Base-by-base conservation (phyloP, 2,329 filamentous ascomycete species). In the Fusarium bactridioides region DNA sequence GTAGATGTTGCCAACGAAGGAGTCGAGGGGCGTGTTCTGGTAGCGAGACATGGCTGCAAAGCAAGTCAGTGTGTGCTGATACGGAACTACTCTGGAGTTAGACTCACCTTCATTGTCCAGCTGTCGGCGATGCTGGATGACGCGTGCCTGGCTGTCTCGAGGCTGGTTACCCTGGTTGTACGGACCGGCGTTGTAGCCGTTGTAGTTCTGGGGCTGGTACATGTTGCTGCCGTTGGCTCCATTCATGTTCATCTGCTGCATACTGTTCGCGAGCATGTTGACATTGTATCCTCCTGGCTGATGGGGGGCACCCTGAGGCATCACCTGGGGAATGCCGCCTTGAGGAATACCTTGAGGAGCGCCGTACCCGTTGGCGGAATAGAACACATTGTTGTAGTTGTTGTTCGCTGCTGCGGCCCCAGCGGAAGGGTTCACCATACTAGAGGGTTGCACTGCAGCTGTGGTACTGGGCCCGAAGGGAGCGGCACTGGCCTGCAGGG, bases 1-100 rank as follows among this genome's bases (percentile, higher is more conserved):
- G 81, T 97, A 97, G 77, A 99, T 94, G 77, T 94, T 92, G 54
- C 94, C 94, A 40, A 88, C 87, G 77, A 96, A 92, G 38, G 91
- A 89, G 79, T 97, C 94, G 27, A 98, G 86, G 19, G 93, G 90
- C 78, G 93, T 89, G 79, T 96, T 95, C 75, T 93, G 90, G 83
- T 94, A 98, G 67, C 94, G 93, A 77, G 92, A 93, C 85, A 93
- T 93, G 74, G 85, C 89, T 90, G 31, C 62, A 57, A 19, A 43
- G 21, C 15, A 45, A 27, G 40, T 85, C 76, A 85, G 82, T 58
- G 21, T 31, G 18, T 25, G 10, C 7, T 25, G 37, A 44, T 35
- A 13, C 10, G n/a, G 44, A 21, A 37, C 29, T 21, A 31, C 12
- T 21, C 16, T 16, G 9, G 31, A 18, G 40, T 15, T 29, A 33